These are phyloP conservation scores for Lasiodiplodia theobromae DNA, from an alignment of 2,329 filamentous ascomycete genomes.

Conservation along the genomic window DNA sequence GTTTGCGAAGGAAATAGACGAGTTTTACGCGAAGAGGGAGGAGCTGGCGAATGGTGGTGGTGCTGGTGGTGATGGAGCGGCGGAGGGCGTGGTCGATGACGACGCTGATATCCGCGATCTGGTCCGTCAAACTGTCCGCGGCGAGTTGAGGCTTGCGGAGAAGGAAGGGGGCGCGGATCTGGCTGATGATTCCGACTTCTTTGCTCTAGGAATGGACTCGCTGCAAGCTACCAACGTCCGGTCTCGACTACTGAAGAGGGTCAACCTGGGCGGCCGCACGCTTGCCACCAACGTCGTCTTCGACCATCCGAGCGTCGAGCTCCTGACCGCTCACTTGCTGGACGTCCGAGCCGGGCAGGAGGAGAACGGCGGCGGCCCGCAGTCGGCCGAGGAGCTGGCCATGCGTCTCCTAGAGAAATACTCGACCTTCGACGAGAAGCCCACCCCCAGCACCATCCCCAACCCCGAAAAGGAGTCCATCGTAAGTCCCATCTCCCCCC, in stretches of 20 bases:
- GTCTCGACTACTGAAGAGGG: slow-evolving; percentile 56
- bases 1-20: slow-evolving; percentile 55
- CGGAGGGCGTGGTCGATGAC: neutral
- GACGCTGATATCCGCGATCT: slow-evolving; percentile 25
- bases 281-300: slow-evolving; percentile 64
- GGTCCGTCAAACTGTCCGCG: slow-evolving; percentile 14
- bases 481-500: slow-evolving; percentile 9
- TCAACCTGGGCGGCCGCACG: slow-evolving; percentile 55
- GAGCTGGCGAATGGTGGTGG: slow-evolving; percentile 17
- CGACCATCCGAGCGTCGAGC: slow-evolving; percentile 58
- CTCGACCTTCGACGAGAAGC: slow-evolving; percentile 40
- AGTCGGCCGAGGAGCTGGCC: slow-evolving; percentile 45
- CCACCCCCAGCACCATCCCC: neutral
- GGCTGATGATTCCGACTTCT: slow-evolving; percentile 61
- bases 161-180: slow-evolving; percentile 58
- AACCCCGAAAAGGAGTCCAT: slow-evolving; percentile 31
- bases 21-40: slow-evolving; percentile 44
- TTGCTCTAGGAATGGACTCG: slow-evolving; percentile 64
- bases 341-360: slow-evolving; percentile 42
- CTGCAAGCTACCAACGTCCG: slow-evolving; percentile 66
- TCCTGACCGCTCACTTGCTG: slow-evolving; percentile 52
- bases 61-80: neutral
- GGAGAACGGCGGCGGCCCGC: slow-evolving; percentile 36
- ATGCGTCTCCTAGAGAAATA: slow-evolving; percentile 51
- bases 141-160: slow-evolving; percentile 7